A percentile compares a stretch with the other conserved stretches of the same genome.
These are phyloP conservation scores for Chlamydomonas eustigma DNA, from an alignment of 139 green algal species.

Conservation along the genomic window DNA sequence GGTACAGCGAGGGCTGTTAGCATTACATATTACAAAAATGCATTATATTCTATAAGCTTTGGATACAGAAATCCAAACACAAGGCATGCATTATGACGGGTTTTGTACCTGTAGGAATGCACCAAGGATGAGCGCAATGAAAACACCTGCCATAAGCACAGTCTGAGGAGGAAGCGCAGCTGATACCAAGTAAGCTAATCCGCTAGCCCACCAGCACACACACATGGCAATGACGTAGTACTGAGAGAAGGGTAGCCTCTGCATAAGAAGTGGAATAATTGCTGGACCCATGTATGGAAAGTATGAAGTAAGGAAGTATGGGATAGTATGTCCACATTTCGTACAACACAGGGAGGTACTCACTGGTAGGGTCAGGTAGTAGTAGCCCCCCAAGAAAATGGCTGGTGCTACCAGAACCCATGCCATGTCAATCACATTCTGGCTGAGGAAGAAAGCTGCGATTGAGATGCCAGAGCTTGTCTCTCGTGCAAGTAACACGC, in stretches of 20 bases:
- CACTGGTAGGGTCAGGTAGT: constrained; percentile 44
- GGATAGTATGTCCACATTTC: neutral
- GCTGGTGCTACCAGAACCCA: constrained; percentile 36
- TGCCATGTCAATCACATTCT: constrained; percentile 34
- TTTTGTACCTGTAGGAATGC: constrained; percentile 37
- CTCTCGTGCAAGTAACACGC: constrained; percentile 32
- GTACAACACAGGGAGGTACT: neutral
- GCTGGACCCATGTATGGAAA: too few relatives aligned
- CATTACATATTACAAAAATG: neutral
- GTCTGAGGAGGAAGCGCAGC: constrained; percentile 24
- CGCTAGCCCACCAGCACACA: constrained; percentile 42
- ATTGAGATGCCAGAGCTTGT: constrained; percentile 23
- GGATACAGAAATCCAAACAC: neutral
- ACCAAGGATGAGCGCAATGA: constrained; percentile 39
- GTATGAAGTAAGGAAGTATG: too few relatives aligned
- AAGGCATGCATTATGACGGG: neutral
- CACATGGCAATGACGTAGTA: constrained; percentile 27
- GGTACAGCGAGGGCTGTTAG: neutral
- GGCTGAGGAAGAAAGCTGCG: constrained; percentile 23
- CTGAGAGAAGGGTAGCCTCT: constrained; percentile 18
- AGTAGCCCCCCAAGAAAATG: constrained; percentile 32
- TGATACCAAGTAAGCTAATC: constrained; percentile 36
- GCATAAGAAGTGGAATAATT: too few relatives aligned
- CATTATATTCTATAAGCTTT: neutral
- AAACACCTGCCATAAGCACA: constrained; percentile 40